Conservation (phyloP, 805 yeast genomes). For the Yamadazyma phyllophila region DNA sequence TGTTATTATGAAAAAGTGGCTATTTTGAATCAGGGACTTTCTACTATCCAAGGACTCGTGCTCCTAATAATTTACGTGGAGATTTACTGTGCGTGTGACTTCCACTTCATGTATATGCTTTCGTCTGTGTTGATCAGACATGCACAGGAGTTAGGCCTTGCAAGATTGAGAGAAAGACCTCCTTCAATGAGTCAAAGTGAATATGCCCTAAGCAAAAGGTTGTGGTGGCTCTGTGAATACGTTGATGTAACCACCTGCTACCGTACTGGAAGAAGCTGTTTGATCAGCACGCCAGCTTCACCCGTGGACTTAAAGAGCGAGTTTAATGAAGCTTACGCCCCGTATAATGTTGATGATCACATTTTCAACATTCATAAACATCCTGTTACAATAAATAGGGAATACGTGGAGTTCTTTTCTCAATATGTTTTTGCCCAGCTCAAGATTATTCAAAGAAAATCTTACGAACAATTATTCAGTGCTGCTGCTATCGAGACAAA, state of each 20-base stretch:
- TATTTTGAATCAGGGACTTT: constrained; percentile 46
- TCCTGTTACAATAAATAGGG: constrained; percentile 21
- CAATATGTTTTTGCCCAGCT: constrained; percentile 17
- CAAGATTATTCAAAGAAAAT: constrained; percentile 25
- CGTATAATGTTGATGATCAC: constrained; percentile 2
- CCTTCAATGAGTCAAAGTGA: constrained; percentile 12
- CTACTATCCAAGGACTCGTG: constrained; percentile 49
- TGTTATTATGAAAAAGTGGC: constrained; percentile 52
- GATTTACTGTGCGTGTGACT: constrained; percentile 21
- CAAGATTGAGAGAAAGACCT: constrained; percentile 12
- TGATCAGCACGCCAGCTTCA: constrained; percentile 23
- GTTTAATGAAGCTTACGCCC: neutral
- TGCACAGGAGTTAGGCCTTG: constrained; percentile 32
- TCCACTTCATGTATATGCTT: constrained; percentile 26
- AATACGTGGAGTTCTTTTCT: constrained; percentile 18
- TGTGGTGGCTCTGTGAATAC: constrained; percentile 32
- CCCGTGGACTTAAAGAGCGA: constrained; percentile 6
- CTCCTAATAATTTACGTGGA: constrained; percentile 41
- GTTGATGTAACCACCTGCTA: constrained; percentile 28
- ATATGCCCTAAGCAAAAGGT: constrained; percentile 13
- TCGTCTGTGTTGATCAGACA: constrained; percentile 24
- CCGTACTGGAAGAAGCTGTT: constrained; percentile 28
- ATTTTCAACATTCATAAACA: constrained; percentile 14
- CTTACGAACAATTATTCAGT: constrained; percentile 26
- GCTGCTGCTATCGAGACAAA: constrained; percentile 15